These are phyloP conservation scores for Cladosporium cucumerinum DNA, from an alignment of 2,329 filamentous ascomycete genomes.

Conservation along the genomic window DNA sequence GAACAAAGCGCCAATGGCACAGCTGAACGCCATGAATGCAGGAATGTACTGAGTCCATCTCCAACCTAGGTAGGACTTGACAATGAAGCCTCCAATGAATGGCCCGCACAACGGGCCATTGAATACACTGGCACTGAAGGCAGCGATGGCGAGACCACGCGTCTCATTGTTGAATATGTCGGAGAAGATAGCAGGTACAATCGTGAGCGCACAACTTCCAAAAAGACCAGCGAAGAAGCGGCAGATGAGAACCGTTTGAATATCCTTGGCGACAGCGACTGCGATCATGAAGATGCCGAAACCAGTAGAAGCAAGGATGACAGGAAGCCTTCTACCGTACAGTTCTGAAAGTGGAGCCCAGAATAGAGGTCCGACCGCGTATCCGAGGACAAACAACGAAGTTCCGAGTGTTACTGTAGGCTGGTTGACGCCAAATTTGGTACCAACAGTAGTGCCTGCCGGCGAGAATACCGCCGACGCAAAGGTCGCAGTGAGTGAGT, in stretches of 20 bases:
- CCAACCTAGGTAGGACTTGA: slow-evolving; percentile 43
- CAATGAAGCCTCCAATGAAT: slow-evolving; percentile 35
- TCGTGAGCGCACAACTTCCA: slow-evolving; percentile 43
- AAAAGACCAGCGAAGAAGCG: slow-evolving; percentile 39
- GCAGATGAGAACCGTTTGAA: slow-evolving; percentile 38
- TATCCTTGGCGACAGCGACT: slow-evolving; percentile 38
- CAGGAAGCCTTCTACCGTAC: slow-evolving; percentile 35
- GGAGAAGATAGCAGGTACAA: slow-evolving; percentile 48
- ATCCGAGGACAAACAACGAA: slow-evolving; percentile 40
- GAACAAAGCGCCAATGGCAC: slow-evolving; percentile 48
- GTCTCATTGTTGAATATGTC: slow-evolving; percentile 34
- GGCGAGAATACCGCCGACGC: slow-evolving; percentile 46
- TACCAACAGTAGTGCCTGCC: slow-evolving; percentile 42
- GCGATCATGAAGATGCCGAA: slow-evolving; percentile 49
- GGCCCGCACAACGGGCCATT: slow-evolving; percentile 33
- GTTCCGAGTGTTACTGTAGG: slow-evolving; percentile 38
- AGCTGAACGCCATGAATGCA: slow-evolving; percentile 54
- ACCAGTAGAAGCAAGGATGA: slow-evolving; percentile 33
- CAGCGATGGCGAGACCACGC: slow-evolving; percentile 34
- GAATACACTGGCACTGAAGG: slow-evolving; percentile 38
- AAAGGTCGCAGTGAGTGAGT: slow-evolving; percentile 66
- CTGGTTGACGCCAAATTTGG: slow-evolving; percentile 42
- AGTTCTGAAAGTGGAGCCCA: slow-evolving; percentile 51
- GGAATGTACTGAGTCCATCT: slow-evolving; percentile 50
- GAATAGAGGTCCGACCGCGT: slow-evolving; percentile 37